These are phyloP conservation scores for Jamesozyma hellenica DNA, from an alignment of 805 yeast species.

Conservation along the genomic window DNA sequence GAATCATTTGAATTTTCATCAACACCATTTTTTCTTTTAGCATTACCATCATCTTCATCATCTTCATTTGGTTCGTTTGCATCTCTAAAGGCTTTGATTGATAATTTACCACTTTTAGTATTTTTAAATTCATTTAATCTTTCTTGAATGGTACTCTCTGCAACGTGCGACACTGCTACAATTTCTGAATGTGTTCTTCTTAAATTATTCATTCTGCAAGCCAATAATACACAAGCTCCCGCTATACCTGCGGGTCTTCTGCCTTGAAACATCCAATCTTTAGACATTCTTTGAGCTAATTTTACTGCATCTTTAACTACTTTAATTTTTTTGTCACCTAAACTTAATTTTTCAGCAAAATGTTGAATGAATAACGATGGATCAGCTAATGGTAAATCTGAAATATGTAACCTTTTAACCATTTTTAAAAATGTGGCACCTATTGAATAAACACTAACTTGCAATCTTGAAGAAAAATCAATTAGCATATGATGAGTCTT, in stretches of 20 bases:
- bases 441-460: constrained; percentile 83
- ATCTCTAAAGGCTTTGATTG: constrained; percentile 65
- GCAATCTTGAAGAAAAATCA: constrained; percentile 84
- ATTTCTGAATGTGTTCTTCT: constrained; percentile 87
- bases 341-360: constrained; percentile 78
- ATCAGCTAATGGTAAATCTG: constrained; percentile 77
- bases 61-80: neutral
- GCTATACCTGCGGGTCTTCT: constrained; percentile 98
- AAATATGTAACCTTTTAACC: constrained; percentile 76
- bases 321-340: constrained; percentile 61
- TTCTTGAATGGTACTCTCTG: constrained; percentile 85
- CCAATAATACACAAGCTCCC: constrained; percentile 87
- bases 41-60: constrained; percentile 18
- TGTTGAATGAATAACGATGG: constrained; percentile 91
- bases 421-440: constrained; percentile 93
- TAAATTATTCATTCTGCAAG: constrained; percentile 94
- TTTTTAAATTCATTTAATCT: constrained; percentile 79
- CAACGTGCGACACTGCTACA: constrained; percentile 91
- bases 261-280: constrained; percentile 95
- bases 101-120: constrained; percentile 63
- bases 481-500: constrained; percentile 91
- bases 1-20: constrained; percentile 25
- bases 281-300: constrained; percentile 81
- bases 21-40: no score
- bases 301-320: constrained; percentile 82